Conservation (phyloP, 2,329 filamentous ascomycete genomes). For the Paecilomyces fulvus region DNA sequence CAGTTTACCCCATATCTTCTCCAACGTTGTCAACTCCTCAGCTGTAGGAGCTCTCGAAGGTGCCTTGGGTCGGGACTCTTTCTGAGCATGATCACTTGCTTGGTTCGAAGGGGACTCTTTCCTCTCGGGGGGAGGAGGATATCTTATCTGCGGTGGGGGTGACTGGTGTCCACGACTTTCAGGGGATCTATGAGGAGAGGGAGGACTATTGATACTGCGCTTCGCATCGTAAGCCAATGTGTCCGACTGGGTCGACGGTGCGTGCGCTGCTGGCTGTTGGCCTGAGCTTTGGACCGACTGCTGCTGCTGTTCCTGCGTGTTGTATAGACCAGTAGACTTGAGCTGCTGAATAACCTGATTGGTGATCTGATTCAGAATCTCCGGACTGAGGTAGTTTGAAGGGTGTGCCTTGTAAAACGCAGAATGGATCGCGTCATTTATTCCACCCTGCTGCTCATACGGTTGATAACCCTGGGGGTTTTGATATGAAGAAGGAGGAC, state of each 20-base stretch:
- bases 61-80: constrained; percentile 27
- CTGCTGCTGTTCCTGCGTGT: constrained; percentile 16
- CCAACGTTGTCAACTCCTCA: constrained; percentile 50
- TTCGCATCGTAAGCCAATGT: not conserved
- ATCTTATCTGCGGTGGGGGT: constrained; percentile 12
- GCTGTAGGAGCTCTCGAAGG: constrained; percentile 31
- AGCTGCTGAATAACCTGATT: constrained; percentile 51
- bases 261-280: not conserved
- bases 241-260: not conserved
- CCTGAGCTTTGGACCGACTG: constrained; percentile 14
- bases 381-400: constrained; percentile 47
- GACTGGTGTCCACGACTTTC: constrained; percentile 11
- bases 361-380: constrained; percentile 54
- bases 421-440: constrained; percentile 50
- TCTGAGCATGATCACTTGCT: constrained; percentile 23
- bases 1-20: constrained; percentile 67
- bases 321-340: constrained; percentile 38
- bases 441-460: constrained; percentile 26
- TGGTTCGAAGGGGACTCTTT: constrained; percentile 29
- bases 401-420: constrained; percentile 46
- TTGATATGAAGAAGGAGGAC: not conserved
- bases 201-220: not conserved
- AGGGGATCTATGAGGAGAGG: not conserved
- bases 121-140: constrained; percentile 13
- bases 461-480: not conserved